Evolutionary conservation across 129 eudicot species (phyloP).

Genomic region (Dittrichia graveolens): DNA sequence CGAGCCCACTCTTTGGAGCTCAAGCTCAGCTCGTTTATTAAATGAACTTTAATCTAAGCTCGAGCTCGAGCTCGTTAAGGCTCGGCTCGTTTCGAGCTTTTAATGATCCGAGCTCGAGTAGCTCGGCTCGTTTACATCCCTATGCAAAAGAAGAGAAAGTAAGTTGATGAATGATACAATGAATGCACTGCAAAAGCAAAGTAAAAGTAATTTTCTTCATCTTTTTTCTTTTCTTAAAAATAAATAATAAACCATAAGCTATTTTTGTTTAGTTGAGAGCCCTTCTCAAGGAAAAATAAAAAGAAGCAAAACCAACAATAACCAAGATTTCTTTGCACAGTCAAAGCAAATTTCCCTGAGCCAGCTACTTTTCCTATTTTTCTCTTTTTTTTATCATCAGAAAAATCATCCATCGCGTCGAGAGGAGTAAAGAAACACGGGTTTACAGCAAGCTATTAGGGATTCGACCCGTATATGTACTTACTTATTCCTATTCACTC

Average conservation of each 20-base stretch:
- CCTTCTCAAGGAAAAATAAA: constrained; percentile 24
- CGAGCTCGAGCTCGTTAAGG: too few relatives aligned
- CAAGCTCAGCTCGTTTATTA: too few relatives aligned
- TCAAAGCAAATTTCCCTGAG: constrained; percentile 44
- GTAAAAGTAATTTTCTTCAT: constrained; percentile 28
- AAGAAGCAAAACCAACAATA: constrained; percentile 42
- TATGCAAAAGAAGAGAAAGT: too few relatives aligned
- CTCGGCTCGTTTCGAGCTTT: too few relatives aligned
- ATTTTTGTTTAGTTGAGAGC: constrained; percentile 31
- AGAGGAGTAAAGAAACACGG: constrained; percentile 32
- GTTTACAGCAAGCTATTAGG: constrained; percentile 37
- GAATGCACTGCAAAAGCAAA: too few relatives aligned
- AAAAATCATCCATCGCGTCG: constrained; percentile 29
- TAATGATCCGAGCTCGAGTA: too few relatives aligned
- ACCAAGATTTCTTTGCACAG: constrained; percentile 46
- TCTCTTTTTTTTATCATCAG: constrained; percentile 43
- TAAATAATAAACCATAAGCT: constrained; percentile 42
- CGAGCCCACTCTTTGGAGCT: too few relatives aligned
- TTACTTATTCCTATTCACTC: constrained; percentile 63
- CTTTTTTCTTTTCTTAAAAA: constrained; percentile 30
- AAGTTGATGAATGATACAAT: too few relatives aligned
- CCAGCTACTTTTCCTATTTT: constrained; percentile 51
- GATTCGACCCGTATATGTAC: constrained; percentile 37
- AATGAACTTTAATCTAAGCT: too few relatives aligned
- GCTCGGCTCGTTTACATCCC: too few relatives aligned